Base-by-base conservation (phyloP, 2,329 filamentous ascomycete species). In the Penicillium italicum region DNA sequence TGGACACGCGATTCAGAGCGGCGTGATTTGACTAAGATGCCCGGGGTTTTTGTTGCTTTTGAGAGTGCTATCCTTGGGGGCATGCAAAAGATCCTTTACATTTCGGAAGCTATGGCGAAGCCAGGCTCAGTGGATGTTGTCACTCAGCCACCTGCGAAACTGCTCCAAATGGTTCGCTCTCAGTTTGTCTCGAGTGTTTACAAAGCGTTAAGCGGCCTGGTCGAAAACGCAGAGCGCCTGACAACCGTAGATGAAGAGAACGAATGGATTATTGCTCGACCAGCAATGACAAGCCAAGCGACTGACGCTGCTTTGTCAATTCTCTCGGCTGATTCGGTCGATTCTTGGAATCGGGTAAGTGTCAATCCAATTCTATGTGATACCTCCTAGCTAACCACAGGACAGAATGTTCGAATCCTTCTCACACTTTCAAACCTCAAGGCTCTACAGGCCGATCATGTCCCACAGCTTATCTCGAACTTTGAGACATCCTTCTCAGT, bases 401-500 rank as follows among this genome's bases (percentile, higher is more conserved):
- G 14, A 48, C 71, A 95, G 88, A 93, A 93, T 64, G 86, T 96
- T 47, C 90, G 94, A 61, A 93, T 97, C 82, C 87, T 99, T 40
- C 80, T 99, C 50, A 99, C 94, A 1, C 81, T 99, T 26, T 94
- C 90, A 69, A 99, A 99, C 71, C 85, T 99, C 57, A 88, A 93
- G 68, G 83, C 88, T 24, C 84, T 99, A 36, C 88, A 91, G 55
- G 82, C 85, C 24, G 86, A 94, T 59, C 84, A 93, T 31, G 89
- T 97, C 1, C 93, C 93, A 0, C 86, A 87, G 63, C 82, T 99
- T n/a, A 90, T 96, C 69, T 84, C 88, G 5, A 89, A 94, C 68
- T 99, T 97, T 68, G 94, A 99, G 71, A 91, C 90, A 47, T 85
- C 90, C 53, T 99, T 99, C 75, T 91, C 90, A 1, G 90, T 97